These are phyloP conservation scores for Didymella keratinophila DNA, from an alignment of 2,329 filamentous ascomycete species.

Conservation along the genomic window DNA sequence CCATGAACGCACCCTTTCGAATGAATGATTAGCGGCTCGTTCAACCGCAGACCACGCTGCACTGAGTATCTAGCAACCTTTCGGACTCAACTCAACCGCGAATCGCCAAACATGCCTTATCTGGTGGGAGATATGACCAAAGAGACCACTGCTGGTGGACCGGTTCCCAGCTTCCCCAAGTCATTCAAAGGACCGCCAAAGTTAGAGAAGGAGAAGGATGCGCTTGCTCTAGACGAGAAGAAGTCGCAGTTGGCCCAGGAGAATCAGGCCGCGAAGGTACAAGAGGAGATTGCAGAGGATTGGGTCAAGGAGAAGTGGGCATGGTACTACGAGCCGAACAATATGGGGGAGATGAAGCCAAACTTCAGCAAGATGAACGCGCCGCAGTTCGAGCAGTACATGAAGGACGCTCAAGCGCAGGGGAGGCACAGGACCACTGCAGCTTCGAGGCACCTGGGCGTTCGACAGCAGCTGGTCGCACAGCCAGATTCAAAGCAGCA, in stretches of 20 bases:
- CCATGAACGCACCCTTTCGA: not conserved
- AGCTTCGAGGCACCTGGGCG: not conserved
- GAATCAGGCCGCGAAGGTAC: not conserved
- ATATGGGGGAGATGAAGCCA: not conserved
- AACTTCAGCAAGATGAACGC: not conserved
- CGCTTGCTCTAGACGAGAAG: not conserved
- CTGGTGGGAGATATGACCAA: not conserved
- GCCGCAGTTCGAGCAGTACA: conserved; percentile 2
- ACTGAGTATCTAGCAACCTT: not conserved
- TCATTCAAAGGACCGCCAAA: not conserved
- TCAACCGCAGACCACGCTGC: not conserved
- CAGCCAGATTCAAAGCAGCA: not conserved
- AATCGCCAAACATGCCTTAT: not conserved
- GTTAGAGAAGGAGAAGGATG: conserved; percentile 1
- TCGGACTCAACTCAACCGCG: not conserved
- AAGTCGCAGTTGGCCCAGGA: not conserved
- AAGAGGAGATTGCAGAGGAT: not conserved
- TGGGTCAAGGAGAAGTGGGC: not conserved
- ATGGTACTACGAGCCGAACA: conserved; percentile 1
- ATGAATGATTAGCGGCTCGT: not conserved
- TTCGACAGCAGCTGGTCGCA: not conserved
- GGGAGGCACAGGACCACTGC: not conserved
- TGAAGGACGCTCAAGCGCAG: not conserved
- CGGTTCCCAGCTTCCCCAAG: conserved; percentile 1
- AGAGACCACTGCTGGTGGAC: not conserved